Conservation (phyloP, 805 yeast genomes). For the Wickerhamomyces rabaulensis region DNA sequence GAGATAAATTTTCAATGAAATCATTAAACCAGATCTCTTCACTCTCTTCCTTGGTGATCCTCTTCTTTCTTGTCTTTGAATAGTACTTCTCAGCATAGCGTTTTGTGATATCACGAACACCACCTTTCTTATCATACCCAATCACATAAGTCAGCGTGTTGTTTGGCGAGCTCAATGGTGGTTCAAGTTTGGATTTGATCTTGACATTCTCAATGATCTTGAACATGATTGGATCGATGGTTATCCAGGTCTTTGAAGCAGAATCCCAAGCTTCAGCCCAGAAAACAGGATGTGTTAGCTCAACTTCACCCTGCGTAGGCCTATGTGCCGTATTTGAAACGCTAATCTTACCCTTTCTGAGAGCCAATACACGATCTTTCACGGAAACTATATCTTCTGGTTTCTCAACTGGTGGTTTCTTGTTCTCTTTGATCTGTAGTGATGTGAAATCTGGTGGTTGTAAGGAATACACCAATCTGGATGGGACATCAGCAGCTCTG, state of each 20-base stretch:
- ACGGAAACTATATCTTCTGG: conserved; percentile 3
- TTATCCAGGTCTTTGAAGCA: conserved; percentile 67
- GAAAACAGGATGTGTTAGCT: conserved; percentile 57
- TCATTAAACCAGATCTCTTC: conserved; percentile 52
- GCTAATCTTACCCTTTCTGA: conserved; percentile 16
- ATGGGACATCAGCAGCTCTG: conserved; percentile 63
- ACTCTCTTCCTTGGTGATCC: conserved; percentile 59
- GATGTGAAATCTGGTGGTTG: conserved; percentile 86
- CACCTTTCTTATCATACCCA: conserved; percentile 64
- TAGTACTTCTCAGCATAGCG: conserved; percentile 69
- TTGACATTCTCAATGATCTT: conserved; percentile 58
- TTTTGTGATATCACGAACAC: conserved; percentile 78
- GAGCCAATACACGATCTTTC: conserved; percentile 12
- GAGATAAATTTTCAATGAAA: conserved; percentile 27
- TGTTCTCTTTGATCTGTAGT: conserved; percentile 12
- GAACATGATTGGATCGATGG: conserved; percentile 75
- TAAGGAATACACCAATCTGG: conserved; percentile 73
- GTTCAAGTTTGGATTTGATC: conserved; percentile 58
- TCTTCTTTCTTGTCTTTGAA: conserved; percentile 67
- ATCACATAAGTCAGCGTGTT: conserved; percentile 70
- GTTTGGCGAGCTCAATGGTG: conserved; percentile 53
- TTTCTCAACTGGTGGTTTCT: not conserved
- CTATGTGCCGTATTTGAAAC: conserved; percentile 2
- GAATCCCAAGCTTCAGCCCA: conserved; percentile 96
- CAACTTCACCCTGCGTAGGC: conserved; percentile 18